Percentiles rank a stretch among this genome's conserved stretches.
phyloP scores from a whole-genome alignment of 192 early-diverging fungal genomes.

The Powellomyces hirtus region DNA sequence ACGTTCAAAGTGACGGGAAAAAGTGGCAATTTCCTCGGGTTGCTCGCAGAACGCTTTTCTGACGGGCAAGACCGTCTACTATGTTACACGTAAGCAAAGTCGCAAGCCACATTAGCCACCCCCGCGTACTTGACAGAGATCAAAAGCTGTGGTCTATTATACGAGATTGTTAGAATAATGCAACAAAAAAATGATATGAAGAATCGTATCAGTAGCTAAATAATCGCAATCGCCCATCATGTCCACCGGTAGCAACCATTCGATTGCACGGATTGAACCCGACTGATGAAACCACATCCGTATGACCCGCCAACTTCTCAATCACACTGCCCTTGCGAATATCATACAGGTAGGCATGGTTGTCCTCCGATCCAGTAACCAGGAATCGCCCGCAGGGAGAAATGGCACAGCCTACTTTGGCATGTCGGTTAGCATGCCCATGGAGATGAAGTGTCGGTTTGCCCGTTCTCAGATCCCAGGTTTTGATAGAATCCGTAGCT shows the following conservation, averaged over 20 bases:
- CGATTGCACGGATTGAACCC: conserved; percentile 21
- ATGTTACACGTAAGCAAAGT: too few species aligned
- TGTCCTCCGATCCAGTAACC: conserved; percentile 39
- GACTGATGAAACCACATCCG: conserved; percentile 30
- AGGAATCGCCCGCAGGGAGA: conserved; percentile 37
- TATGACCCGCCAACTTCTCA: conserved; percentile 10
- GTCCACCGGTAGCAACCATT: conserved; percentile 11
- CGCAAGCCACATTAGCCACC: too few species aligned
- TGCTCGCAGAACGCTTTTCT: background rate
- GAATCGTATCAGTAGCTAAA: background rate
- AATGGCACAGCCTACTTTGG: conserved; percentile 28
- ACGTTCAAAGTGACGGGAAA: too few species aligned
- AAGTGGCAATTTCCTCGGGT: too few species aligned
- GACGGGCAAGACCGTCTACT: too few species aligned
- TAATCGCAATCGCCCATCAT: conserved; percentile 21
- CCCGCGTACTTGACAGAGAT: too few species aligned
- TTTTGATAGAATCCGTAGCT: conserved; percentile 29
- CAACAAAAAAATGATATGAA: too few species aligned
- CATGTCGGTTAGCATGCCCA: conserved; percentile 37
- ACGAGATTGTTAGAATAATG: too few species aligned
- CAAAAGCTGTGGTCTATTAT: too few species aligned
- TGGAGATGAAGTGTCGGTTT: conserved; percentile 29
- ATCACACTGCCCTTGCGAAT: conserved; percentile 22
- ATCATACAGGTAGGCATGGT: conserved; percentile 44
- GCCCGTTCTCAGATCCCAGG: conserved; percentile 37